Evolutionary conservation across 768 basidiomycete species (phyloP).

Genomic region (Myochromella boudieri): DNA sequence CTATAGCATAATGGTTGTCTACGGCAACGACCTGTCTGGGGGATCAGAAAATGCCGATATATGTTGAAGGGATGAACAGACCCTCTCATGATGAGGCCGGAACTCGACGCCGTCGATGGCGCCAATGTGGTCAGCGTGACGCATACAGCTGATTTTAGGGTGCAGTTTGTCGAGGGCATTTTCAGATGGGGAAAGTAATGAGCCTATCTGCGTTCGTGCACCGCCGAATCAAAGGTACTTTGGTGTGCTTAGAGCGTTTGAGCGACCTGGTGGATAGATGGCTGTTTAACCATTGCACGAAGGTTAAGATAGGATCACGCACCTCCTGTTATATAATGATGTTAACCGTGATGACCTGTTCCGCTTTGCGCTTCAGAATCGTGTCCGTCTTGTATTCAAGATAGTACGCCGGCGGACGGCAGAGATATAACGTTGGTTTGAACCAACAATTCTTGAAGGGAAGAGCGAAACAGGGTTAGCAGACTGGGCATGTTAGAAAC

Average conservation of each 20-base stretch:
- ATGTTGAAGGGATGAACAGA: too few species aligned
- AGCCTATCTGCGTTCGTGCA: background rate
- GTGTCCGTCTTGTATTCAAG: conserved; percentile 89
- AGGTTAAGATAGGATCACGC: background rate
- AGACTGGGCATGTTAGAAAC: background rate
- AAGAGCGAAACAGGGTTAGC: background rate
- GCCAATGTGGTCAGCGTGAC: conserved; percentile 89
- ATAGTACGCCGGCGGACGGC: conserved; percentile 84
- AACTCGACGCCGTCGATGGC: conserved; percentile 80
- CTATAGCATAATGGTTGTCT: conserved; percentile 85
- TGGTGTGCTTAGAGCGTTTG: conserved; percentile 89
- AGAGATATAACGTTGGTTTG: conserved; percentile 90
- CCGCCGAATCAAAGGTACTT: conserved; percentile 32
- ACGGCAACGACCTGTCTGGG: conserved; percentile 82
- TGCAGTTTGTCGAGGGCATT: conserved; percentile 79
- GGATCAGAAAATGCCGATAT: too few species aligned
- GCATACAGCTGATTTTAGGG: conserved; percentile 84
- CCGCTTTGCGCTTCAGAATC: conserved; percentile 82
- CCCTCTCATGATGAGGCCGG: conserved; percentile 95
- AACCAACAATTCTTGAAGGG: conserved; percentile 98
- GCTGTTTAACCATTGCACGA: background rate
- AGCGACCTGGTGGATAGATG: conserved; percentile 52
- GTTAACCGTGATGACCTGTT: conserved; percentile 89
- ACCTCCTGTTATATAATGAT: conserved; percentile 95
- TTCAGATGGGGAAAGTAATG: conserved; percentile 30